A percentile compares a stretch with the other conserved stretches of the same genome.
These are phyloP conservation scores for Ampelocalamus luodianensis DNA, from an alignment of 176 grass and related monocot genomes.

Conservation along the genomic window DNA sequence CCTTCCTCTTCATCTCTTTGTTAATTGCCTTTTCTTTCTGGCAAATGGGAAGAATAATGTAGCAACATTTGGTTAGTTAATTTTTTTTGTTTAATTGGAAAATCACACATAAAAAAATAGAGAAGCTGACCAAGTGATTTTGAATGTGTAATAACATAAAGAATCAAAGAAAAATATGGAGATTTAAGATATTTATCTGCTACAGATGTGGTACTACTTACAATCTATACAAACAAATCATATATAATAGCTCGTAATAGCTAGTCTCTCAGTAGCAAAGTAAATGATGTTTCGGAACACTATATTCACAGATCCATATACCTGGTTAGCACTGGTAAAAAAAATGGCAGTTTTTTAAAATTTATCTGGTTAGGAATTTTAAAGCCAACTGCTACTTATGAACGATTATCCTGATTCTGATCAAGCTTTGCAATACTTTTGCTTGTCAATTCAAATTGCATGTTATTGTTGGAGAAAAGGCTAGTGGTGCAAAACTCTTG, in stretches of 20 bases:
- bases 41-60: constrained; percentile 44
- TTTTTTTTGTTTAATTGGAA: constrained; percentile 2
- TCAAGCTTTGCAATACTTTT: not conserved
- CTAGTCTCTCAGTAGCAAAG: not conserved
- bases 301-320: not conserved
- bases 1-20: constrained; percentile 67
- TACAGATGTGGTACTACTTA: constrained; percentile 11
- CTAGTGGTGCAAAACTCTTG: not conserved
- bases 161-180: not conserved
- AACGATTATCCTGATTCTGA: not conserved
- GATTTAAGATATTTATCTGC: constrained; percentile 6
- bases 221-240: not conserved
- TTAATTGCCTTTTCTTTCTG: constrained; percentile 85
- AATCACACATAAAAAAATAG: not conserved
- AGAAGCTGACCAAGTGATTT: not conserved
- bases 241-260: not conserved
- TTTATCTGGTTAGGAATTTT: not conserved
- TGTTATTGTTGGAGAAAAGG: not conserved
- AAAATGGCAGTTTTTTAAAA: not conserved
- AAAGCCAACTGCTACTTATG: not conserved
- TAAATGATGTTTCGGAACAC: not conserved
- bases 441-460: not conserved
- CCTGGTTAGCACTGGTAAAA: not conserved
- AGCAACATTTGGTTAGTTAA: not conserved
- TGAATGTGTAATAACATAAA: not conserved